Percentiles rank a stretch among this genome's conserved stretches.
Conservation (phyloP, 2,329 filamentous ascomycete genomes). For the Neocatenulostroma microsporum region DNA sequence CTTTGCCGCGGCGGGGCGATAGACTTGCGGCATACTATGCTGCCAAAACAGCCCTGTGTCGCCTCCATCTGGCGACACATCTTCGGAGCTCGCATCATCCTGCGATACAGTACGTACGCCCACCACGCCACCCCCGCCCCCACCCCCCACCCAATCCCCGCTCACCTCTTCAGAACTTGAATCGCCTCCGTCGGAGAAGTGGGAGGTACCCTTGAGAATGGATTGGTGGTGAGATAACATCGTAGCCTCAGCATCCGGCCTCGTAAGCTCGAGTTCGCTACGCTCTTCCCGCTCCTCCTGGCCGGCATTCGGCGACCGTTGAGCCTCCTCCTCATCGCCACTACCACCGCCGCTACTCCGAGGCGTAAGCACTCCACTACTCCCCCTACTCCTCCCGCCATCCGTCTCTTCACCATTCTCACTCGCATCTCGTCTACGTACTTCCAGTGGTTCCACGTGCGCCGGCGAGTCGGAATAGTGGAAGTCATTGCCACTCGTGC, state of each 20-base stretch:
- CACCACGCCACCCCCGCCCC: too few relatives aligned
- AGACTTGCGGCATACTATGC: conserved; percentile 20
- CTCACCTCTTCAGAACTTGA: too few relatives aligned
- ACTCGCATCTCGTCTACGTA: neutral
- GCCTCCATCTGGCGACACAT: conserved; percentile 9
- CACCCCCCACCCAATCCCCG: too few relatives aligned
- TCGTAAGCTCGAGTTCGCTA: conserved; percentile 16
- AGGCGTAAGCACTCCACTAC: conserved; percentile 28
- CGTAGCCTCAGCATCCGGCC: conserved; percentile 23
- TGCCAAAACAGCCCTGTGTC: conserved; percentile 27
- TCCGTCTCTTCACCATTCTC: conserved; percentile 2
- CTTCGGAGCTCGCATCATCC: neutral
- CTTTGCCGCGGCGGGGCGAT: conserved; percentile 2
- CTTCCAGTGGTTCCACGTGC: conserved; percentile 6
- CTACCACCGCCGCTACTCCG: conserved; percentile 20
- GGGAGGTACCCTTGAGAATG: too few relatives aligned
- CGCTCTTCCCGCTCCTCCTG: conserved; percentile 4
- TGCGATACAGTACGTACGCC: too few relatives aligned
- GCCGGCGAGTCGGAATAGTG: conserved; percentile 33
- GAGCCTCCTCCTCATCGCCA: conserved; percentile 17
- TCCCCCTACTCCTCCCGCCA: conserved; percentile 11
- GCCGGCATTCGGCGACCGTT: too few relatives aligned
- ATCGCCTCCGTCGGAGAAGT: too few relatives aligned
- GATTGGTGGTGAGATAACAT: too few relatives aligned
- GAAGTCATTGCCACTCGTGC: conserved; percentile 32